Base-by-base conservation (phyloP, 73 alveolate species). In the Paramecium caudatum region DNA sequence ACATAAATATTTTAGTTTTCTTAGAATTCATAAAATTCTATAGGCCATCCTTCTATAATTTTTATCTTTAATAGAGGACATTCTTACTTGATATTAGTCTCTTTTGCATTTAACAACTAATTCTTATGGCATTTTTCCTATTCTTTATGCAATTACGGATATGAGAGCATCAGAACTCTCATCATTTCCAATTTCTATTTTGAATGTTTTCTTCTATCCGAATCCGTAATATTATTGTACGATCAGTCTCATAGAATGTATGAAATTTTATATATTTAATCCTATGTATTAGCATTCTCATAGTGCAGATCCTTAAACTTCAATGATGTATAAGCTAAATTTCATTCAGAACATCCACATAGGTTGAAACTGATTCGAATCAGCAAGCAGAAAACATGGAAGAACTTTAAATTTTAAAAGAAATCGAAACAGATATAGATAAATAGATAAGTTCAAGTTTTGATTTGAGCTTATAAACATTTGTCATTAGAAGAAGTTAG, bases 231-330 rank as follows among this genome's bases (percentile, higher is more conserved):
- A 86, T 47, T 86, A 32, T 80, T 86, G 46, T 23, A 86, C 63
- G 23, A 86, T 86, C 46, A 86, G 63, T 65, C 87, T 86, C 93
- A 86, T 86, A 80, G n/a, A n/a, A n/a, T n/a, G n/a, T n/a, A n/a
- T n/a, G n/a, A n/a, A n/a, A n/a, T n/a, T n/a, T n/a, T n/a, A n/a
- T n/a, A n/a, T n/a, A n/a, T n/a, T n/a, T n/a, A n/a, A n/a, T n/a
- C n/a, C n/a, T n/a, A n/a, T n/a, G n/a, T n/a, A n/a, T n/a, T n/a
- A n/a, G n/a, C n/a, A n/a, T n/a, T n/a, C n/a, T n/a, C n/a, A n/a
- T n/a, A n/a, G n/a, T n/a, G n/a, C n/a, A n/a, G n/a, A n/a, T n/a
- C n/a, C n/a, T n/a, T n/a, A n/a, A n/a, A n/a, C n/a, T n/a, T n/a
- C n/a, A n/a, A n/a, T n/a, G n/a, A n/a, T n/a, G n/a, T n/a, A n/a